Evolutionary conservation across 371 early-diverging fungal genomes (phyloP).

Genomic region (Polyrhizophydium stewartii): DNA sequence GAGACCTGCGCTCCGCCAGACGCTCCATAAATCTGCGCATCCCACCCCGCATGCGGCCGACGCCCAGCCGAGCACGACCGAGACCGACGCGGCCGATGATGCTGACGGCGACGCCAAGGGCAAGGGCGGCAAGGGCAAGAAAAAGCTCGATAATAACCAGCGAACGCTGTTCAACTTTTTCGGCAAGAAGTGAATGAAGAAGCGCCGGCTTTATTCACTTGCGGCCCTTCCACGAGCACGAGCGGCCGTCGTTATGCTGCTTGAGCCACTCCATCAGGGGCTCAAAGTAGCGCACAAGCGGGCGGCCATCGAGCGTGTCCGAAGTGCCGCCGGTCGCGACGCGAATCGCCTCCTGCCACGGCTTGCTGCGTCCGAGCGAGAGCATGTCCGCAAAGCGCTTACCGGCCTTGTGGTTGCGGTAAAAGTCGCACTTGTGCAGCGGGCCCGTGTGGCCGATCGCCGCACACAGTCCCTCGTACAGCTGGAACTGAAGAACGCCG

Average conservation of each 20-base stretch:
- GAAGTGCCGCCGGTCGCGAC: too few relatives aligned
- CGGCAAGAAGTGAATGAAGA: constrained; percentile 13
- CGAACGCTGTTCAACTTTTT: constrained; percentile 17
- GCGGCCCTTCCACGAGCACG: too few relatives aligned
- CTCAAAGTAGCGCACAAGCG: too few relatives aligned
- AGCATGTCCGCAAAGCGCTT: too few relatives aligned
- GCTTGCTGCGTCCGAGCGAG: too few relatives aligned
- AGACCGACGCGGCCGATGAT: not conserved
- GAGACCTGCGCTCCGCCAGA: not conserved
- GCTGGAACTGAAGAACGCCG: constrained; percentile 10
- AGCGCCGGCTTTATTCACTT: too few relatives aligned
- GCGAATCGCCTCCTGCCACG: too few relatives aligned
- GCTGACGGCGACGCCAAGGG: not conserved
- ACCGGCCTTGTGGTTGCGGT: too few relatives aligned
- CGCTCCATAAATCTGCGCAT: not conserved
- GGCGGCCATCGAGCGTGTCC: too few relatives aligned
- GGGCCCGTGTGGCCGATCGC: constrained; percentile 13
- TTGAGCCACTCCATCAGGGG: too few relatives aligned
- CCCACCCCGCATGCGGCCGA: not conserved
- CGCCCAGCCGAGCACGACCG: not conserved
- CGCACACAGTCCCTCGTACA: constrained; percentile 16
- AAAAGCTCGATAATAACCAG: not conserved
- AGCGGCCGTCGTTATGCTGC: too few relatives aligned
- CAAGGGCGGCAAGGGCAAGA: constrained; percentile 1
- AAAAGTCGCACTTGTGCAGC: too few relatives aligned